Evolutionary conservation across 805 yeast genomes (phyloP).

Genomic region (Torulaspora microellipsoides): DNA sequence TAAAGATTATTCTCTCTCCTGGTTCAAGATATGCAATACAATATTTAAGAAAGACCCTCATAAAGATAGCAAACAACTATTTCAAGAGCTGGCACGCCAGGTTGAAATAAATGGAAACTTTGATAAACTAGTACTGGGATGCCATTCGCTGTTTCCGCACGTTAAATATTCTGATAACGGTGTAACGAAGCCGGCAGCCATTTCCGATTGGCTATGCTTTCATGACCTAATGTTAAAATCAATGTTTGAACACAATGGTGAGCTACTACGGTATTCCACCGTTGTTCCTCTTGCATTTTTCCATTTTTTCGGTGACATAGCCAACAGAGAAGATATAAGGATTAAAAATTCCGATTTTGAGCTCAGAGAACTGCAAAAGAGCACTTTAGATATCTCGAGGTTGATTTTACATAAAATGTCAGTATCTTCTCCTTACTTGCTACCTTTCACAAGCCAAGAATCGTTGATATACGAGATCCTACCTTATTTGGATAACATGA

Average conservation of each 20-base stretch:
- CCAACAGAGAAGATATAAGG: conserved; percentile 36
- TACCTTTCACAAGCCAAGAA: conserved; percentile 17
- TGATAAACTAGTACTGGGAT: conserved; percentile 67
- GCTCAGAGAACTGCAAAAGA: conserved; percentile 26
- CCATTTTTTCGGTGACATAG: conserved; percentile 58
- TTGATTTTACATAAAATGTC: conserved; percentile 22
- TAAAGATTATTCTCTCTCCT: conserved; percentile 60
- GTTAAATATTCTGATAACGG: conserved; percentile 62
- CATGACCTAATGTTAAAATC: conserved; percentile 53
- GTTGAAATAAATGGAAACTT: conserved; percentile 46
- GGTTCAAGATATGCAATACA: conserved; percentile 61
- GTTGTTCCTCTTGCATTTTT: conserved; percentile 58
- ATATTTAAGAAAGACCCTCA: conserved; percentile 54
- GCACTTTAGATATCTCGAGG: conserved; percentile 30
- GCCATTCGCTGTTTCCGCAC: conserved; percentile 61
- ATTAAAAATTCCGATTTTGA: conserved; percentile 33
- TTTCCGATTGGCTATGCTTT: conserved; percentile 75
- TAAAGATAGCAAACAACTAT: conserved; percentile 43
- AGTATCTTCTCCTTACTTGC: conserved; percentile 10
- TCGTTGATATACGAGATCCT: conserved; percentile 31
- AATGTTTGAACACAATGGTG: conserved; percentile 40
- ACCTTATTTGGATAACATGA: conserved; percentile 35
- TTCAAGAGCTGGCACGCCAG: conserved; percentile 42
- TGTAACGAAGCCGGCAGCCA: conserved; percentile 50
- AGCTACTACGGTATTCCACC: conserved; percentile 50